Base-by-base conservation (phyloP, 2,329 filamentous ascomycete species). In the Monosporascus ibericus region DNA sequence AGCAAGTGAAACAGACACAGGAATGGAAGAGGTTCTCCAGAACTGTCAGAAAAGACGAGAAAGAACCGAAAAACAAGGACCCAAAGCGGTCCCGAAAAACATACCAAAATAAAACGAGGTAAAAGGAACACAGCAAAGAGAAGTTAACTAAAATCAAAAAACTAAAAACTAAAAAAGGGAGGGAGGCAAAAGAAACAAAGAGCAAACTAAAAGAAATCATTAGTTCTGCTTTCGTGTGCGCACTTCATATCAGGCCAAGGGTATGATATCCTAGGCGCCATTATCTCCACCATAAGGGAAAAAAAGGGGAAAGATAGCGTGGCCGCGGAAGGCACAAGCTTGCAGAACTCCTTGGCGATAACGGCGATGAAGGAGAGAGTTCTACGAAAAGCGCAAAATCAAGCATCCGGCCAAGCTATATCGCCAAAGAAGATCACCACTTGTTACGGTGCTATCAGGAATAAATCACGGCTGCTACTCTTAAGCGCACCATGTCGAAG, bases 281-380 rank as follows among this genome's bases (percentile, higher is more conserved):
- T 30, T 30, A 30, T 30, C 27, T 6, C 3, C 3, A 11, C 8
- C 8, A 30, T 30, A 30, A 30, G 27, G 25, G 8, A 3, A 9
- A 25, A 27, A 9, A 30, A 11, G 2, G 27, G 27, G 27, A 11
- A 30, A 9, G 39, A 30, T 38, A 63, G 58, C 17, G 57, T 60
- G 50, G 80, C 76, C 62, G 71, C 4, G 72, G 75, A 47, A 84
- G 84, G 70, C 72, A 79, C 54, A 84, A 83, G 70, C 64, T 81
- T 3, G 75, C 78, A 64, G 79, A 81, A 48, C 63, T 80, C 7
- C 65, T 79, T 4, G 76, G 72, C 4, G 75, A 72, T 6, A 62
- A 65, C 9, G 69, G 63, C 0, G 62, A 63, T 17, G 57, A 54
- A 48, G 54, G 61, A 11, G 60, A 55, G 39, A 60, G 55, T 51